Evolutionary conservation across 257 asterid genomes (phyloP).

Genomic region (Rauvolfia tetraphylla): DNA sequence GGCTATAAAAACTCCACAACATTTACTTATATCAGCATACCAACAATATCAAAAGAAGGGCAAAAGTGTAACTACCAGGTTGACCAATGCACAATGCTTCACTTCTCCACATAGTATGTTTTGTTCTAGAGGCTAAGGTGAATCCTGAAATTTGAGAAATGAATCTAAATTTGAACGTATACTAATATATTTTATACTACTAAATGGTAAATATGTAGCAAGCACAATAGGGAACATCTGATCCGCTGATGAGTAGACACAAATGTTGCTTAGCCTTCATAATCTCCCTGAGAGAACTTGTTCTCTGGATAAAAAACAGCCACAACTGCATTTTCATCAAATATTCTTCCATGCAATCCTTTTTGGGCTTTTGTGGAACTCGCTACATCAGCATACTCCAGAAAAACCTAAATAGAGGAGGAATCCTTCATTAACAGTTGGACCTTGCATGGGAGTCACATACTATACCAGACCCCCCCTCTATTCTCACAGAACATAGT

Average conservation of each 20-base stretch:
- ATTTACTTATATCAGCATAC: too few relatives aligned
- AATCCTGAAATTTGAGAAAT: background rate
- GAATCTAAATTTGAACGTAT: background rate
- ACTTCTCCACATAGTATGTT: background rate
- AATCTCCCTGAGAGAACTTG: slow-evolving; percentile 72
- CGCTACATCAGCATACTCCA: slow-evolving; percentile 58
- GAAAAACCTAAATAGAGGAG: slow-evolving; percentile 47
- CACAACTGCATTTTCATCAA: slow-evolving; percentile 76
- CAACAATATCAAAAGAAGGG: too few relatives aligned
- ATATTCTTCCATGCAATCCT: slow-evolving; percentile 81
- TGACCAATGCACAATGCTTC: background rate
- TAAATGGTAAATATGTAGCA: background rate
- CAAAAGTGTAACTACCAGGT: too few relatives aligned
- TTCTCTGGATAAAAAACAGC: slow-evolving; percentile 84
- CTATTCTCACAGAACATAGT: background rate
- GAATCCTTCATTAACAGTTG: background rate
- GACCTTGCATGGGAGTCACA: too few relatives aligned
- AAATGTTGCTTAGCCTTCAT: slow-evolving; percentile 45
- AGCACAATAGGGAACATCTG: background rate
- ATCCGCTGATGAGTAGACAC: background rate
- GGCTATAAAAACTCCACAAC: too few relatives aligned
- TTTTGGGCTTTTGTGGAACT: slow-evolving; percentile 74
- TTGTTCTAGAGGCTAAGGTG: background rate
- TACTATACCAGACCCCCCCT: too few relatives aligned
- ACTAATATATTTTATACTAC: background rate